Percentiles rank a stretch among this genome's conserved stretches.
Conservation (phyloP, 495 filamentous ascomycete genomes). For the Podospora pseudoanserina region DNA sequence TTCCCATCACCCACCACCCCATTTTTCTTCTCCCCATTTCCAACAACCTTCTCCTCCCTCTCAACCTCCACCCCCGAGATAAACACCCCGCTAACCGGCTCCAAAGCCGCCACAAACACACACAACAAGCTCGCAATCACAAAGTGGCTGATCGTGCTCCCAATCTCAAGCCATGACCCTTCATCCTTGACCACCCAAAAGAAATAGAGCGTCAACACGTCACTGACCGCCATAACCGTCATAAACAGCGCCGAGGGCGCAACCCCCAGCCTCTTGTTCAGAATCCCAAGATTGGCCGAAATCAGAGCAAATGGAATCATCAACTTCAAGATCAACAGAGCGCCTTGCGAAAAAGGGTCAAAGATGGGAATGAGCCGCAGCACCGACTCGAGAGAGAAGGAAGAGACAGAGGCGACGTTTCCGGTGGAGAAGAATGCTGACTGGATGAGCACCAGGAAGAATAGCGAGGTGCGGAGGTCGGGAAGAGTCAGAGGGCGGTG, state of each 20-base stretch:
- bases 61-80: conserved; percentile 77
- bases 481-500: conserved; percentile 74
- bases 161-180: conserved; percentile 96
- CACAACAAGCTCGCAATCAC: conserved; percentile 84
- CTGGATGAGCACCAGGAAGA: conserved; percentile 93
- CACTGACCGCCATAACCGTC: conserved; percentile 87
- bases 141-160: conserved; percentile 92
- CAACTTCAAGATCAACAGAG: conserved; percentile 82
- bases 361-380: conserved; percentile 91
- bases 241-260: conserved; percentile 86
- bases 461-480: conserved; percentile 82
- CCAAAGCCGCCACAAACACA: conserved; percentile 85
- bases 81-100: conserved; percentile 80
- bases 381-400: conserved; percentile 91
- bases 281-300: conserved; percentile 86
- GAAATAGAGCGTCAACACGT: conserved; percentile 93
- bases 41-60: conserved; percentile 20
- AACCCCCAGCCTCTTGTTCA: conserved; percentile 81
- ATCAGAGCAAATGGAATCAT: conserved; percentile 93
- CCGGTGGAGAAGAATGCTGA: conserved; percentile 97
- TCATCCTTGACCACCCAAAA: conserved; percentile 97
- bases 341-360: conserved; percentile 87
- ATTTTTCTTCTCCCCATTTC: conserved; percentile 20
- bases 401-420: conserved; percentile 91
- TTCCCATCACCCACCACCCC: conserved; percentile 18